Evolutionary conservation across 2,329 filamentous ascomycete genomes (phyloP).

Genomic region (Geoglossum cookeanum): DNA sequence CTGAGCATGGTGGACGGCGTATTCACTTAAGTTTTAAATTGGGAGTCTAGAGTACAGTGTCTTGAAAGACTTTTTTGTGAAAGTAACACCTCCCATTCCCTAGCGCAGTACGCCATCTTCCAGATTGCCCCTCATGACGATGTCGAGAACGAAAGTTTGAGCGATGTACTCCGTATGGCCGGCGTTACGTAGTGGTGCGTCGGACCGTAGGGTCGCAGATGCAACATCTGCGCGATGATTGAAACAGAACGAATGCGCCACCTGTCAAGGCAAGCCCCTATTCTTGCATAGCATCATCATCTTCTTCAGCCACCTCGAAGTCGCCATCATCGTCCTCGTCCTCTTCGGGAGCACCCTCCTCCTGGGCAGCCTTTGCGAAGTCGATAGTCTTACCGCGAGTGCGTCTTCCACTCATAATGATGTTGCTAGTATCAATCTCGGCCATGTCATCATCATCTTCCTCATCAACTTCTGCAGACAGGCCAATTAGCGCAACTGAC

Average conservation of each 20-base stretch:
- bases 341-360: slow-evolving; percentile 55
- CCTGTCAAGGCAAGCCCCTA: slow-evolving; percentile 7
- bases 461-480: slow-evolving; percentile 34
- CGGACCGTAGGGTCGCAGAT: background rate
- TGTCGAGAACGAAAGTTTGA: background rate
- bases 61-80: background rate
- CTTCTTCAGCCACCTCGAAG: slow-evolving; percentile 14
- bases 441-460: slow-evolving; percentile 63
- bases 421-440: slow-evolving; percentile 80
- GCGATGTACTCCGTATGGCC: background rate
- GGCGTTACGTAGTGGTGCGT: background rate
- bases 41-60: slow-evolving; percentile 1
- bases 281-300: slow-evolving; percentile 24
- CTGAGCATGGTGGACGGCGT: too few relatives aligned
- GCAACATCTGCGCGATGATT: background rate
- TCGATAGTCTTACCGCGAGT: slow-evolving; percentile 87
- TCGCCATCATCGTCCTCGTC: slow-evolving; percentile 61
- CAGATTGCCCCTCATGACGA: background rate
- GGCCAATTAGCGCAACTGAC: slow-evolving; percentile 5
- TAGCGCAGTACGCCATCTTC: background rate
- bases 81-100: background rate
- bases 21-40: background rate
- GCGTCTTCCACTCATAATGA: slow-evolving; percentile 58
- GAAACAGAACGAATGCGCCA: background rate
- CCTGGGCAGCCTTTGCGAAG: slow-evolving; percentile 74